Base-by-base conservation (phyloP, 1,139 yeast genomes). In the Meyerozyma carpophila region DNA sequence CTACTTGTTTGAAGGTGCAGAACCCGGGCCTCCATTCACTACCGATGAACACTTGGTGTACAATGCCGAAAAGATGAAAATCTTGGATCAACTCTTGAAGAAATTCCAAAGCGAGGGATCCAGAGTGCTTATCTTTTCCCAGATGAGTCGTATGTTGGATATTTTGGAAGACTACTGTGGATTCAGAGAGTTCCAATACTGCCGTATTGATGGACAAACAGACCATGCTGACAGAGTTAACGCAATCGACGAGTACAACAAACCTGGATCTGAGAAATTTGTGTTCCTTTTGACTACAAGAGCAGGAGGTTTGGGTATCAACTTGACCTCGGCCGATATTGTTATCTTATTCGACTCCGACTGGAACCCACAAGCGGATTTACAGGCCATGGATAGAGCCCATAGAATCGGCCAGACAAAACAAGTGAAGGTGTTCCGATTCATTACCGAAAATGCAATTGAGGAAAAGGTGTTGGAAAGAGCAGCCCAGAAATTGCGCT, bases 261-360 rank as follows among this genome's bases (percentile, higher is more conserved):
- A 75, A 39, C 90, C 90, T 11, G 81, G 72, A 31, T 79, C 86
- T 27, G 75, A 78, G 5, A 84, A 84, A 54, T 85, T 84, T 58
- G 76, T 84, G 8, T 85, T 85, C 53, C 66, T 85, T 46, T 68
- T 85, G 49, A 85, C 93, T 6, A 85, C 93, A 1, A 77, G 93
- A 66, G 93, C 94, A 27, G 94, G 94, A 65, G 94, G 94, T n/a
- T 71, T 85, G 50, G 94, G 94, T 61, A 85, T 85, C 54, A 85
- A 85, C 57, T 73, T 85, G 56, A 84, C 90, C 3, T 69, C 82
- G 26, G 93, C 93, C 1, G 93, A 85, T 61, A 73, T 84, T 44
- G 94, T 85, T 36, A 72, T 85, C 1, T 63, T 85, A 37, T 85
- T 73, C 58, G 94, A 85, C 63, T 82, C 89, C 1, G 94, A 85